Evolutionary conservation across 768 basidiomycete species (phyloP).

Genomic region (Boletellus sp.): DNA sequence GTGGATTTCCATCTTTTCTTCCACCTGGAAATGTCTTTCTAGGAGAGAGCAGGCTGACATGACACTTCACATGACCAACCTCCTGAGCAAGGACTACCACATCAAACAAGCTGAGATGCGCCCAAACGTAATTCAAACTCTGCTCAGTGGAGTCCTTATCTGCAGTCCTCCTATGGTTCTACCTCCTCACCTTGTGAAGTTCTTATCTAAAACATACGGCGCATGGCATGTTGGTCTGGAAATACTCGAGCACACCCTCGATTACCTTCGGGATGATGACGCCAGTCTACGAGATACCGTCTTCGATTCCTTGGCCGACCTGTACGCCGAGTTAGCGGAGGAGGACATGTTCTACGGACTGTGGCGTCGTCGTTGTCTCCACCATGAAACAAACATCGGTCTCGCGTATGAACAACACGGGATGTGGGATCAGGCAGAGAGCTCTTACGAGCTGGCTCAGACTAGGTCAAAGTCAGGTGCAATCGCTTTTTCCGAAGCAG

Average conservation of each 20-base stretch:
- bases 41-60: conserved; percentile 86
- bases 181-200: conserved; percentile 94
- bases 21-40: conserved; percentile 80
- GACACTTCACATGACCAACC: conserved; percentile 82
- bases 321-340: conserved; percentile 94
- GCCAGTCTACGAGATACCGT: conserved; percentile 74
- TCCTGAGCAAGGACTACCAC: conserved; percentile 93
- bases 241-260: conserved; percentile 77
- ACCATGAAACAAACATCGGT: conserved; percentile 83
- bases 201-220: conserved; percentile 91
- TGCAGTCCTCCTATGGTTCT: conserved; percentile 85
- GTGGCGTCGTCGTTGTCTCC: conserved; percentile 88
- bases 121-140: conserved; percentile 89
- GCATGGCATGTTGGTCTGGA: conserved; percentile 94
- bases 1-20: conserved; percentile 86
- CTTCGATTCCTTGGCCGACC: conserved; percentile 86
- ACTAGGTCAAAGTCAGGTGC: conserved; percentile 74
- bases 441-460: conserved; percentile 87
- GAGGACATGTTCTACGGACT: conserved; percentile 97
- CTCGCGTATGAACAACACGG: conserved; percentile 94
- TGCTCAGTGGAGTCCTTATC: conserved; percentile 80
- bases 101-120: conserved; percentile 82
- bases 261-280: conserved; percentile 78
- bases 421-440: conserved; percentile 92
- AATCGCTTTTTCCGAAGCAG: conserved; percentile 88